Evolutionary conservation across 2,329 filamentous ascomycete genomes (phyloP).

Genomic region (Penicillium brasilianum): DNA sequence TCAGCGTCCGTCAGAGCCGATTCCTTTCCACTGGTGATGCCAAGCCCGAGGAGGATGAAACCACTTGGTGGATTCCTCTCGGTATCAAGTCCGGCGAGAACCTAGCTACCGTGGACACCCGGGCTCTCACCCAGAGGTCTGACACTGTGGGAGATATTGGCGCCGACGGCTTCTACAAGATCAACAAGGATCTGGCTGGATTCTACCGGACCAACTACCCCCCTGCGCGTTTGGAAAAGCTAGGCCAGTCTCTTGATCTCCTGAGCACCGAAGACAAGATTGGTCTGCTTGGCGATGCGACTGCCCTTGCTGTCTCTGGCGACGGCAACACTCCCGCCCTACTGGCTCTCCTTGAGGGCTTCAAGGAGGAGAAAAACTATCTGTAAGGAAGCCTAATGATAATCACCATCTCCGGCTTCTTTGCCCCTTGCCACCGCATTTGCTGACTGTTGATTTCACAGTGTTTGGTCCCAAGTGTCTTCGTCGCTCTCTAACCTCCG

Average conservation of each 20-base stretch:
- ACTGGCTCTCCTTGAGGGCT: constrained; percentile 82
- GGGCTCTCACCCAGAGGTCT: constrained; percentile 75
- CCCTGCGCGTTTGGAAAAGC: constrained; percentile 76
- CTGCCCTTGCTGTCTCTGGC: constrained; percentile 85
- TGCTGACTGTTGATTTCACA: constrained; percentile 34
- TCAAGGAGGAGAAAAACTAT: constrained; percentile 79
- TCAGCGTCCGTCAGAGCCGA: constrained; percentile 81
- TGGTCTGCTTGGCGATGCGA: constrained; percentile 85
- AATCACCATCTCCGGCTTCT: too few species aligned
- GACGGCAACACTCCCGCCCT: constrained; percentile 81
- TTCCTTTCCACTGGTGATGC: constrained; percentile 93
- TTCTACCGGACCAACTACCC: constrained; percentile 96
- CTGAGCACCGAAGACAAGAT: constrained; percentile 90
- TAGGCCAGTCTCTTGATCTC: constrained; percentile 75
- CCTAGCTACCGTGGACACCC: constrained; percentile 64
- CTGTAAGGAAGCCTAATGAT: constrained; percentile 55
- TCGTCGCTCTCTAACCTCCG: constrained; percentile 77
- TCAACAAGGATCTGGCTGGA: constrained; percentile 87
- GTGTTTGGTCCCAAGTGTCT: constrained; percentile 84
- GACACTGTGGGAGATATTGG: constrained; percentile 70
- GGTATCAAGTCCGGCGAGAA: constrained; percentile 77
- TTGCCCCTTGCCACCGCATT: neutral
- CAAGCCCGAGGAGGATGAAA: constrained; percentile 86
- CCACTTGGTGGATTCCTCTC: constrained; percentile 94
- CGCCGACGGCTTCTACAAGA: constrained; percentile 85